Percentiles rank a stretch among this genome's conserved stretches.
Conservation (phyloP, 768 basidiomycete genomes). For the Cyathus striatus region DNA sequence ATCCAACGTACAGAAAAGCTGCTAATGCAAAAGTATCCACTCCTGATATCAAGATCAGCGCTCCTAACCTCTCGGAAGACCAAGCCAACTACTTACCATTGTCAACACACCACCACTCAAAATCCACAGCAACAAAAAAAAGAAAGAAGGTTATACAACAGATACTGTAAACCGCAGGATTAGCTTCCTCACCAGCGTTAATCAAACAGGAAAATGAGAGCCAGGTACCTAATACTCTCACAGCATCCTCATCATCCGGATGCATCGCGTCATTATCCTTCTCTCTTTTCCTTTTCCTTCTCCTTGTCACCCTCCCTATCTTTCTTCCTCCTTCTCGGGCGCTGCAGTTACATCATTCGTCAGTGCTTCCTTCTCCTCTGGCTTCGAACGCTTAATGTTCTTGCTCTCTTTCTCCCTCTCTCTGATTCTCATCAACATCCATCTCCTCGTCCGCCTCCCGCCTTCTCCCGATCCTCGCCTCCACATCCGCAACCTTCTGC, state of each 20-base stretch:
- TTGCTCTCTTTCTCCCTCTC: not conserved
- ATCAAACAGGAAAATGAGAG: not conserved
- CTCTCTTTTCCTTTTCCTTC: constrained; percentile 12
- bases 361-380: constrained; percentile 7
- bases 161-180: no score
- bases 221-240: constrained; percentile 57
- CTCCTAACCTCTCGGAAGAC: no score
- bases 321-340: not conserved
- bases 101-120: no score
- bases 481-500: constrained; percentile 62
- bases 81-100: no score
- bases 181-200: no score
- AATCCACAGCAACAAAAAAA: no score
- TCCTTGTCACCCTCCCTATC: not conserved
- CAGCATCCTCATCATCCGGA: constrained; percentile 76
- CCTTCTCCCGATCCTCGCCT: constrained; percentile 33
- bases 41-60: no score
- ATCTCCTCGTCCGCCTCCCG: constrained; percentile 34
- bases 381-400: constrained; percentile 13
- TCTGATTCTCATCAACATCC: constrained; percentile 18
- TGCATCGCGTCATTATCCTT: constrained; percentile 26
- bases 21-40: no score
- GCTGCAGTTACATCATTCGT: constrained; percentile 11
- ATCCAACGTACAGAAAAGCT: no score
- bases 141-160: no score